Evolutionary conservation across 1,284 basidiomycete genomes (phyloP), one percentile per base, ranked within the genome.

Genomic region (Ustilago tritici): DNA sequence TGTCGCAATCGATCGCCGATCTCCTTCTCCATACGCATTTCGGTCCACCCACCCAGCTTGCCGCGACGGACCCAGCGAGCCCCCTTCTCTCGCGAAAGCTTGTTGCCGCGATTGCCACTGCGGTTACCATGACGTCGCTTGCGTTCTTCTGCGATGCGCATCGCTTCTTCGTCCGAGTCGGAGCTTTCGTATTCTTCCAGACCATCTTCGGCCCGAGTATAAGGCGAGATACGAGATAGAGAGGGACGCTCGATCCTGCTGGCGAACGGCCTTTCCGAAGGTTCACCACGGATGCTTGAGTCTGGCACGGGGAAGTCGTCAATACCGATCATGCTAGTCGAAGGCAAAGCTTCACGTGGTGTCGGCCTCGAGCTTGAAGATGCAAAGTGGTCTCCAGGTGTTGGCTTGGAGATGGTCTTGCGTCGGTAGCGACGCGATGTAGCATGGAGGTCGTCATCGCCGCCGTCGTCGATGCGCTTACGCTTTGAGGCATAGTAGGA

Each of bases 21-120:
- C 70, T 84, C 84, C 62, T 78, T 76, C 28, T 85, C 84, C 56
- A 68, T 77, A 28, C 82, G 74, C 58, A 78, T 80, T 56, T 84
- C 83, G 36, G 82, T 85, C 79, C 79, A 84, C 8, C 69, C 65
- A 9, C 83, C 83, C 3, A 85, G 71, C 61, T 85, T 85, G 28
- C 78, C 78, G 14, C 81, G 73, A n/a, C 82, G 74, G 4, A 79
- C 60, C 82, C 83, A 85, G n/a, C 84, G 73, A 36, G 76, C 69
- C 12, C 79, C 82, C 53, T 80, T 71, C 14, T 68, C 64, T 14
- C 79, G 60, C 31, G 75, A 76, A 34, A 85, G 81, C 75, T 85
- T 85, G 65, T 82, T 82, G n/a, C 83, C 83, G 9, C 83, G 77
- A 56, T 85, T 85, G 40, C 82, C 82, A 11, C 68, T 55, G 32